Evolutionary conservation across 2,329 filamentous ascomycete genomes (phyloP), one percentile per base, ranked within the genome.

Genomic region (Fusarium sp.): DNA sequence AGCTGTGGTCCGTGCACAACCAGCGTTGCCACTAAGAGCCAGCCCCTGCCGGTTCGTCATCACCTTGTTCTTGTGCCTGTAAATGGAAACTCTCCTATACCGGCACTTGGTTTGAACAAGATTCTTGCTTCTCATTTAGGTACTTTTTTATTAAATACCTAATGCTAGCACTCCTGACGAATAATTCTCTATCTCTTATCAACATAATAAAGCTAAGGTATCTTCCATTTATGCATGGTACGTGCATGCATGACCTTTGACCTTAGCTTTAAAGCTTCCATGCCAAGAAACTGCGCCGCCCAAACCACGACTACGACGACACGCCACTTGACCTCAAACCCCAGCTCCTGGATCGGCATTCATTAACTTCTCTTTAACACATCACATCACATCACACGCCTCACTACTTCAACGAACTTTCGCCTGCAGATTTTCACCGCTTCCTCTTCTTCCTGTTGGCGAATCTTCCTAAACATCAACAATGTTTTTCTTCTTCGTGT

Each of bases 401-500:
- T 30, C 18, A 40, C n/a, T 35, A 12, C 23, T 30, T 28, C 10
- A 16, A 12, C 47, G 13, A 63, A 28, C 30, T 3, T 11, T 64
- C 49, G 11, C 33, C 35, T 23, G 6, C 37, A 40, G 46, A 9
- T 28, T 23, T 18, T 43, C 56, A 53, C 50, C 30, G 15, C 47
- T 54, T 47, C 23, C 16, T 28, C 9, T 30, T 32, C 47, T 32
- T 53, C 25, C 25, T 30, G 12, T 21, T 32, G 23, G 42, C 33
- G 28, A 54, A 28, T n/a, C 25, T 40, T 23, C 25, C 32, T 50
- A 19, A 46, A 25, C 25, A 37, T 33, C 33, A 58, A 65, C 62
- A 69, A 90, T 90, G 89, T 90, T 89, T 83, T 85, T 91, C 79
- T 87, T 90, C 80, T 90, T 91, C 77, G 86, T 88, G 72, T 90